Percentiles rank a stretch among this genome's conserved stretches.
Evolutionary conservation across 2,329 filamentous ascomycete species (phyloP).

Genomic region (Madurella mycetomatis): DNA sequence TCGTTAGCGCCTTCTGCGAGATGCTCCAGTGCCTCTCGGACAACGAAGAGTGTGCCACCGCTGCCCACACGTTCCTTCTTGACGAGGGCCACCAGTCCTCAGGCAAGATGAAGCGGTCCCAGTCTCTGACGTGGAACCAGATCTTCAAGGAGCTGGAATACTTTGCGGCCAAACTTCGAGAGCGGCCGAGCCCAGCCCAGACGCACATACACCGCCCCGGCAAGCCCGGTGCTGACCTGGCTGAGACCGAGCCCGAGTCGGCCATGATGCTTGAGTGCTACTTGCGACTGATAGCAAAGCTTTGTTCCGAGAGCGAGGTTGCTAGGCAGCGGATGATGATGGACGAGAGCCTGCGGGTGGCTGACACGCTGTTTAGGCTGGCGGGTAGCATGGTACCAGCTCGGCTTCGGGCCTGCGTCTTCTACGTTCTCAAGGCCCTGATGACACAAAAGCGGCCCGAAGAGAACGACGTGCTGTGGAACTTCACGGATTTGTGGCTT

Average conservation of each 20-base stretch:
- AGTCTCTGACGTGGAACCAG: constrained; percentile 86
- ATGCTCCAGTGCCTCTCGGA: constrained; percentile 87
- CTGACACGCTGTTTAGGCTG: constrained; percentile 71
- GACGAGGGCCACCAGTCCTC: constrained; percentile 74
- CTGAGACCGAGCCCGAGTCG: constrained; percentile 83
- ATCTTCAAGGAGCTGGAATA: constrained; percentile 87
- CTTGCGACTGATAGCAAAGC: constrained; percentile 77
- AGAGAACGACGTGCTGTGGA: constrained; percentile 74
- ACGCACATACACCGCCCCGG: constrained; percentile 49
- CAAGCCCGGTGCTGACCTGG: constrained; percentile 60
- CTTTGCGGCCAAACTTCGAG: constrained; percentile 73
- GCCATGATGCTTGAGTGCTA: constrained; percentile 97
- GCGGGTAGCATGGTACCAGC: constrained; percentile 72
- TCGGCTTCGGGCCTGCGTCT: constrained; percentile 77
- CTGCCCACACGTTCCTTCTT: constrained; percentile 82
- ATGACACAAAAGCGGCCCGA: constrained; percentile 67
- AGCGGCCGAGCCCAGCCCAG: constrained; percentile 59
- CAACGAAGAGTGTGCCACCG: constrained; percentile 74
- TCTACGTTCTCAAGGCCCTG: constrained; percentile 70
- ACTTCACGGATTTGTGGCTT: constrained; percentile 73
- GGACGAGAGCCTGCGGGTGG: constrained; percentile 59
- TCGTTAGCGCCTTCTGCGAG: constrained; percentile 94
- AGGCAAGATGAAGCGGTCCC: constrained; percentile 74
- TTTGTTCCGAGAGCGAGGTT: constrained; percentile 67
- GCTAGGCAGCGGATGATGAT: constrained; percentile 71